phyloP scores from a whole-genome alignment of 176 grass and related monocot species.

The barley (Hordeum vulgare) region DNA sequence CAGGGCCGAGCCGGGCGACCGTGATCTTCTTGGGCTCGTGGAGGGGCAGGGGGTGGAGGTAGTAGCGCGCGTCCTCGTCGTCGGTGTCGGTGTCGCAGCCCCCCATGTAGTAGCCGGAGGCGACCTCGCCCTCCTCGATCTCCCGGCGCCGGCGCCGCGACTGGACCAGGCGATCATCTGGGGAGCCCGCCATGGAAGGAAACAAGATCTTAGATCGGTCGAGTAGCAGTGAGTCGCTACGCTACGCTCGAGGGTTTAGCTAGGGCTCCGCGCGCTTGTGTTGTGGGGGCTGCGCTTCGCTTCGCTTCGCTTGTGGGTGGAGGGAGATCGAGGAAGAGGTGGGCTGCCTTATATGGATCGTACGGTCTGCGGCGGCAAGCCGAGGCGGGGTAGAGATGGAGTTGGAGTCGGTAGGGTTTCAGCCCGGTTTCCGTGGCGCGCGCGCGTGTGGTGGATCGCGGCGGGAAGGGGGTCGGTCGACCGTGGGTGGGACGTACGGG shows the following conservation, averaged over 20 bases:
- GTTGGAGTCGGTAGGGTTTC: too few relatives aligned
- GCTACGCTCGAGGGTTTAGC: background rate
- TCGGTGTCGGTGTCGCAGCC: conserved; percentile 4
- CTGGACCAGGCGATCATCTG: background rate
- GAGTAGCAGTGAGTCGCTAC: background rate
- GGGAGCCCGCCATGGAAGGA: background rate
- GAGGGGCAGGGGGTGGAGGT: background rate
- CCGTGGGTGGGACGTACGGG: background rate
- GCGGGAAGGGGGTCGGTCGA: background rate
- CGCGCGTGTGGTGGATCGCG: background rate
- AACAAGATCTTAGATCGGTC: background rate
- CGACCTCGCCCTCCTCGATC: conserved; percentile 24
- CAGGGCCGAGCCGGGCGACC: too few relatives aligned
- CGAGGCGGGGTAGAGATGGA: too few relatives aligned
- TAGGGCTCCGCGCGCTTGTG: background rate
- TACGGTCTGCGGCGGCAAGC: background rate
- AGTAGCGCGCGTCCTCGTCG: background rate
- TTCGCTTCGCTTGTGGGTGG: background rate
- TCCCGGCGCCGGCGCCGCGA: background rate
- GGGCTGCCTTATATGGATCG: background rate
- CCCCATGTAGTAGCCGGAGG: background rate
- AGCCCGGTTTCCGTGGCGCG: background rate
- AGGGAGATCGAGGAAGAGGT: background rate
- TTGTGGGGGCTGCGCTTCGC: background rate
- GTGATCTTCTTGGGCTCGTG: background rate